These are phyloP conservation scores for Salvia splendens DNA, from an alignment of 257 asterid species.

Conservation along the genomic window DNA sequence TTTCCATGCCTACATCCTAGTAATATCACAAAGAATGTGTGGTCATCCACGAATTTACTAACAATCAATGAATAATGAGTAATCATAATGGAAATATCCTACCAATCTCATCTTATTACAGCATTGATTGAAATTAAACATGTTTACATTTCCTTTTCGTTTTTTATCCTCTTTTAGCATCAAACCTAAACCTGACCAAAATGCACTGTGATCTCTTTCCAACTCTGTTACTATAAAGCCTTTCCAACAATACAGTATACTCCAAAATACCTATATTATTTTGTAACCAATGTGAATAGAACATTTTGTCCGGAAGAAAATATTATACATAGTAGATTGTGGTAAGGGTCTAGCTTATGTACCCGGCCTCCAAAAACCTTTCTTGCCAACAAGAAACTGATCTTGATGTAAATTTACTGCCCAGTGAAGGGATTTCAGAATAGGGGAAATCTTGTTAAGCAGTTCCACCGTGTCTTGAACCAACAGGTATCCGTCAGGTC, in stretches of 20 bases:
- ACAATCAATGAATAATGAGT: background rate
- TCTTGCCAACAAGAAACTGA: constrained; percentile 83
- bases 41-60: no score
- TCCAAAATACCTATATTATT: constrained; percentile 23
- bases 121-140: background rate
- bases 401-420: constrained; percentile 59
- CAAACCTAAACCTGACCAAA: background rate
- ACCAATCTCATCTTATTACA: constrained; percentile 1
- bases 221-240: constrained; percentile 12
- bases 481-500: constrained; percentile 85
- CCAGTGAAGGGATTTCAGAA: constrained; percentile 82
- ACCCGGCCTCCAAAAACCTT: constrained; percentile 81
- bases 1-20: no score
- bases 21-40: no score
- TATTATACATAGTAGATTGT: constrained; percentile 22
- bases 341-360: constrained; percentile 23
- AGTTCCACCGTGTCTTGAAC: constrained; percentile 71
- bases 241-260: background rate
- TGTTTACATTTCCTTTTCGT: background rate
- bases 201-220: background rate
- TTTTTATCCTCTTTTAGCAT: background rate
- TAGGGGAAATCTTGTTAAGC: constrained; percentile 49
- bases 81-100: background rate
- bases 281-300: constrained; percentile 24
- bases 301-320: background rate